Percentiles rank a stretch among this genome's conserved stretches.
These are phyloP conservation scores for Salmacisia buchloeana DNA, from an alignment of 1,284 basidiomycete species.

Conservation along the genomic window DNA sequence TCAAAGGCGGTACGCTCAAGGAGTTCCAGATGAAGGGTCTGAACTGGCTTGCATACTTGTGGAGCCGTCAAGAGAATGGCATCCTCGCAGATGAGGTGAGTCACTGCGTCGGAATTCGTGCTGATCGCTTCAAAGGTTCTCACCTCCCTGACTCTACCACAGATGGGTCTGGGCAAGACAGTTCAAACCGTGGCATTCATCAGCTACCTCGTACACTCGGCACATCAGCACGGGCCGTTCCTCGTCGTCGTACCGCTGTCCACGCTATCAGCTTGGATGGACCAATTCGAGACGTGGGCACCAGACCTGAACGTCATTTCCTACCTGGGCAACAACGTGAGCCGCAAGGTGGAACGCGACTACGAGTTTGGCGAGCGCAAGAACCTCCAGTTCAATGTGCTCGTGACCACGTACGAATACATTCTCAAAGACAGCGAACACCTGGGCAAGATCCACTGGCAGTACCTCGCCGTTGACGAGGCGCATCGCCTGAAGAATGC, in stretches of 20 bases:
- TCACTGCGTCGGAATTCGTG: constrained; percentile 16
- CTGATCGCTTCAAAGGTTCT: constrained; percentile 13
- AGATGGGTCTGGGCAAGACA: constrained; percentile 96
- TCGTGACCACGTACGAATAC: constrained; percentile 97
- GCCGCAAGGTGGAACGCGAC: constrained; percentile 70
- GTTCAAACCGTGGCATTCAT: constrained; percentile 96
- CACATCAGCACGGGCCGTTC: constrained; percentile 87
- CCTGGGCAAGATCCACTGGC: constrained; percentile 88
- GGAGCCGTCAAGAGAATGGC: constrained; percentile 90
- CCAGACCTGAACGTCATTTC: constrained; percentile 76
- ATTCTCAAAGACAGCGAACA: constrained; percentile 95
- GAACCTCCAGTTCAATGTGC: constrained; percentile 81
- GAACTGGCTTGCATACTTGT: constrained; percentile 96
- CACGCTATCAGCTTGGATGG: constrained; percentile 96
- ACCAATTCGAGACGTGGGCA: constrained; percentile 96
- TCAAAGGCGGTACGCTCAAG: constrained; percentile 72
- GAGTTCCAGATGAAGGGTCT: constrained; percentile 97
- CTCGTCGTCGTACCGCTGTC: constrained; percentile 96
- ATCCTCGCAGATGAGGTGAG: constrained; percentile 86
- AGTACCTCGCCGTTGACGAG: constrained; percentile 99
- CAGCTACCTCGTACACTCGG: constrained; percentile 88
- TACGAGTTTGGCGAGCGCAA: constrained; percentile 82
- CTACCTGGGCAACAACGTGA: constrained; percentile 88
- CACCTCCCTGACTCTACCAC: neutral
- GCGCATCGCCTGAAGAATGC: constrained; percentile 98